Evolutionary conservation across 2,329 filamentous ascomycete genomes (phyloP), one percentile per base, ranked within the genome.

Genomic region (Ophiostoma sp.): DNA sequence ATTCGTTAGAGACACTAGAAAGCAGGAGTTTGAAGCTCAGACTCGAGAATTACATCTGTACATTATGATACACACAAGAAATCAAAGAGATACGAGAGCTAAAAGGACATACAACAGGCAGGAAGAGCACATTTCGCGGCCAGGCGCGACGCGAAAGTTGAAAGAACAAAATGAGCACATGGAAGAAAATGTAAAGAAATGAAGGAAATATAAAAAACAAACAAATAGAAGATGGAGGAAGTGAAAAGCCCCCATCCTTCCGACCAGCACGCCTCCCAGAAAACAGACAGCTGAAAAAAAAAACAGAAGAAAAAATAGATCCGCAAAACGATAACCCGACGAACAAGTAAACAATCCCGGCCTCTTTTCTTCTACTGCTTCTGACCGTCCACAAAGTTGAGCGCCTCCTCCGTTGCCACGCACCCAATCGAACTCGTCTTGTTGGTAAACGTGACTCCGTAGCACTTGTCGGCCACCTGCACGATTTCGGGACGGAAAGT

Each of bases 401-500:
- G 85, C 36, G 96, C 96, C 78, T 96, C 93, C 76, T 97, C 93
- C 72, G 91, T 90, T 75, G 89, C 91, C 69, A 98, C 95, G 70
- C 95, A 95, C 83, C 96, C 93, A 79, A 99, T 97, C 52, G 90
- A 93, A 84, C 93, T 97, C 77, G 95, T 97, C 87, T 98, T 98
- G 82, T 95, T 95, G 77, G 90, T 89, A 83, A 95, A 98, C 70
- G 93, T 94, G 70, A 99, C 96, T 75, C 96, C 96, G 82, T 99
- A 99, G 83, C 95, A 98, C 85, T 97, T 97, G 85, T 98, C 95
- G 2, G 96, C 96, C 25, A 98, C 94, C 75, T 92, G 89, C 76
- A 99, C 88, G 87, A 99, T 98, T 84, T 99, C 96, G 0, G 96
- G 96, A 73, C 96, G 88, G 89, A 99, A 99, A 2, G 96, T 99